These are phyloP conservation scores for Orbilia blumenaviensis DNA, from an alignment of 2,329 filamentous ascomycete species.

Conservation along the genomic window DNA sequence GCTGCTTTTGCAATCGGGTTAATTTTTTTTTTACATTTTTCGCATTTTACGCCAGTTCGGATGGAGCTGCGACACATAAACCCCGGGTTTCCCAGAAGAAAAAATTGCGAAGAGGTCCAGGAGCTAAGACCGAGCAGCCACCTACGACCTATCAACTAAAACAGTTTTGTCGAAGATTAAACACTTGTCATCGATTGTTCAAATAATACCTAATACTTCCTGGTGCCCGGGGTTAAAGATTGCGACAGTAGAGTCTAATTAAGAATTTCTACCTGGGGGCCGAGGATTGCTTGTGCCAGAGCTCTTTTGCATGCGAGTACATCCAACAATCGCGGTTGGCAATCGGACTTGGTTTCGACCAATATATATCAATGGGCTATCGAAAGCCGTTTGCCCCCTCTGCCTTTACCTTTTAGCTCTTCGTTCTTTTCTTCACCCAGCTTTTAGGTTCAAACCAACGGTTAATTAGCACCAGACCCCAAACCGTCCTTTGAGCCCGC, in stretches of 20 bases:
- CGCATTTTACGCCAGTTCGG: conserved; percentile 35
- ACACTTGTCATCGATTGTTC: neutral
- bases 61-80: conserved; percentile 16
- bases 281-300: neutral
- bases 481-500: neutral
- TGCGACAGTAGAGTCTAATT: conserved; percentile 27
- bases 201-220: neutral
- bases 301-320: conserved; percentile 2
- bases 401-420: neutral
- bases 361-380: conserved; percentile 22
- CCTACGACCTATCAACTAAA: conserved; percentile 15
- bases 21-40: conserved; percentile 8
- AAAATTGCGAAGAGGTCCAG: conserved; percentile 46
- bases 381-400: neutral
- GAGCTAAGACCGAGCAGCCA: conserved; percentile 11
- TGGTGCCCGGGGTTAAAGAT: conserved; percentile 32
- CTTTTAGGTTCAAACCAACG: conserved; percentile 10
- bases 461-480: neutral
- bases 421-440: neutral
- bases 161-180: conserved; percentile 13
- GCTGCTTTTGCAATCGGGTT: conserved; percentile 12
- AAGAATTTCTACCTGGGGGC: neutral
- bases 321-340: neutral
- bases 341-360: neutral
- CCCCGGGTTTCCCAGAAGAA: conserved; percentile 11